Evolutionary conservation across 495 filamentous ascomycete genomes (phyloP).

Genomic region (Aspergillus saccharolyticus): DNA sequence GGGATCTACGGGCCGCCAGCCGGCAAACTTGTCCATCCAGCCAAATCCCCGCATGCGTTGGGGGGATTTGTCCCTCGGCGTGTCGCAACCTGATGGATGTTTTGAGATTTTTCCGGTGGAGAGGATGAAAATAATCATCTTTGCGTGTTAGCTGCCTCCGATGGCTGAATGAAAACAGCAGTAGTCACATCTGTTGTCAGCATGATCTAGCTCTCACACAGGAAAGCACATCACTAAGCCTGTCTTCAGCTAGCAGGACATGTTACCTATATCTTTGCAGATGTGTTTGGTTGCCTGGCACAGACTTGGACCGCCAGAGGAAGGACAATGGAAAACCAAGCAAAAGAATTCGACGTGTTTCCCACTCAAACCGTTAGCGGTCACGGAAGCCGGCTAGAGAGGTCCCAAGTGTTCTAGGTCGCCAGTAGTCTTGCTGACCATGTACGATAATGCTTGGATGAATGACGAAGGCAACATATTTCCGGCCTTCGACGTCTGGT

Average conservation of each 20-base stretch:
- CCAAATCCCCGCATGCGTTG: no score
- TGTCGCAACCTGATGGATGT: not conserved
- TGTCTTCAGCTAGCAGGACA: no score
- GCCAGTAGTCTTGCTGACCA: not conserved
- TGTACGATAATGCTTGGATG: not conserved
- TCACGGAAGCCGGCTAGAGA: not conserved
- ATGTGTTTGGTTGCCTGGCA: no score
- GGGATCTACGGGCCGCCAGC: not conserved
- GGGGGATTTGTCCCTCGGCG: not conserved
- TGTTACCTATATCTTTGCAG: no score
- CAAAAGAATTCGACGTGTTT: not conserved
- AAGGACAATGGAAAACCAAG: not conserved
- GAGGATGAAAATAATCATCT: not conserved
- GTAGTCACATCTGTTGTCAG: no score
- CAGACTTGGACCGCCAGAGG: not conserved
- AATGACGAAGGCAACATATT: not conserved
- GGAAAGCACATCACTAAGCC: no score
- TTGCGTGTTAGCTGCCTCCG: no score
- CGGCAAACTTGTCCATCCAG: not conserved
- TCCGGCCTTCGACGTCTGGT: not conserved
- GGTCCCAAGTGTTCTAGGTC: no score
- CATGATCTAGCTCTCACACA: no score
- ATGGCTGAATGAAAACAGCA: no score
- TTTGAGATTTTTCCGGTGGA: not conserved
- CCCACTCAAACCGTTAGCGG: not conserved